phyloP scores from a whole-genome alignment of 2,329 filamentous ascomycete species.

The Zymoseptoria crescenta region DNA sequence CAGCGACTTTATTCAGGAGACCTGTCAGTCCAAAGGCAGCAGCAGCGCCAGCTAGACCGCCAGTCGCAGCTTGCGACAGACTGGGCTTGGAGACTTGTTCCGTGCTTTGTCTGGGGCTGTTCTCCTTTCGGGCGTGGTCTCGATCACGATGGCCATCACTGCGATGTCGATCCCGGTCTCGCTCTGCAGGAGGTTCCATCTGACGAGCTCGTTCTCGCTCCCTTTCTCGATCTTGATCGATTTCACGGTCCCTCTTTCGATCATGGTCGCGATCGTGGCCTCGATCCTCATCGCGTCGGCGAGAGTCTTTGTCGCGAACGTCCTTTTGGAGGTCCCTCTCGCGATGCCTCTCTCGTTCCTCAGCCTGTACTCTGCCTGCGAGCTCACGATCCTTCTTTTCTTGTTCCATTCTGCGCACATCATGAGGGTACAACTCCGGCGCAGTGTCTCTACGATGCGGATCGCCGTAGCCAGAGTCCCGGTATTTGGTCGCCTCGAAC shows the following conservation, averaged over 20 bases:
- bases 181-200: conserved; percentile 14
- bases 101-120: conserved; percentile 15
- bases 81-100: conserved; percentile 18
- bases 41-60: conserved; percentile 26
- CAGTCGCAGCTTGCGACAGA: conserved; percentile 23
- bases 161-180: conserved; percentile 23
- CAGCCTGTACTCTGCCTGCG: conserved; percentile 16
- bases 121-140: conserved; percentile 19
- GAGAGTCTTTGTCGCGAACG: conserved; percentile 12
- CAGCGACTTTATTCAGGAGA: conserved; percentile 19
- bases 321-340: conserved; percentile 23
- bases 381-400: conserved; percentile 23
- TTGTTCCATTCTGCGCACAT: conserved; percentile 20
- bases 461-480: conserved; percentile 24
- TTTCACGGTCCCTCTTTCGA: conserved; percentile 20
- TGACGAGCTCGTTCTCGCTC: conserved; percentile 11
- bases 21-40: conserved; percentile 24
- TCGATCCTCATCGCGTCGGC: conserved; percentile 29
- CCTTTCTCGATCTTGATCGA: conserved; percentile 21
- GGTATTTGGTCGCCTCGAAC: conserved; percentile 31
- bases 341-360: conserved; percentile 25
- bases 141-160: conserved; percentile 18
- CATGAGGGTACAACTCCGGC: conserved; percentile 17
- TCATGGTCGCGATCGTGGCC: conserved; percentile 17
- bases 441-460: conserved; percentile 25